phyloP scores from a whole-genome alignment of 805 yeast genomes.

The Deakozyma indianensis region DNA sequence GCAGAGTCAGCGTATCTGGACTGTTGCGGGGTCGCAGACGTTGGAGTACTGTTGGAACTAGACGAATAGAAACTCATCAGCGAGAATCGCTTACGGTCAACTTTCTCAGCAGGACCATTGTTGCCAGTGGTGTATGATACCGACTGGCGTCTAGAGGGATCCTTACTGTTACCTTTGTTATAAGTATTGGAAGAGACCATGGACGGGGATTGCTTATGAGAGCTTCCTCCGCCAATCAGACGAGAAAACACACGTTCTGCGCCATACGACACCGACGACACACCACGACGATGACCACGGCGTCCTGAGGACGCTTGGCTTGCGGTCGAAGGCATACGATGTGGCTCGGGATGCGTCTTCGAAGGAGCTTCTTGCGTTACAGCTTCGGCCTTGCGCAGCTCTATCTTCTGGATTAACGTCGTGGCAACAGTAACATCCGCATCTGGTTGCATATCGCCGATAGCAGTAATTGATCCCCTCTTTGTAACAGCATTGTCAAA shows the following conservation, averaged over 20 bases:
- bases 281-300: constrained; percentile 11
- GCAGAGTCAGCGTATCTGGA: background rate
- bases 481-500: background rate
- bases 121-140: background rate
- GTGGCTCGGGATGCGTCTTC: background rate
- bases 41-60: background rate
- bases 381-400: background rate
- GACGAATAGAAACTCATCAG: constrained; percentile 9
- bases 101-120: background rate
- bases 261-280: constrained; percentile 14
- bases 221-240: constrained; percentile 9
- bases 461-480: background rate
- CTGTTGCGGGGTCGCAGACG: background rate
- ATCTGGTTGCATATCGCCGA: background rate
- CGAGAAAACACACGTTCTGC: constrained; percentile 14
- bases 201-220: constrained; percentile 7
- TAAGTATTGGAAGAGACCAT: constrained; percentile 5
- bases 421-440: background rate
- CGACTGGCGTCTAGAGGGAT: background rate
- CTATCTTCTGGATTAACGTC: background rate
- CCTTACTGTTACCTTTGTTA: background rate
- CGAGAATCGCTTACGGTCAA: constrained; percentile 13
- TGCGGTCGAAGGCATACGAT: constrained; percentile 1
- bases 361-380: background rate
- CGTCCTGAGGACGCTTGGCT: background rate